phyloP scores from a whole-genome alignment of 1,284 basidiomycete genomes.

The Sanghuangporus sanghuang region DNA sequence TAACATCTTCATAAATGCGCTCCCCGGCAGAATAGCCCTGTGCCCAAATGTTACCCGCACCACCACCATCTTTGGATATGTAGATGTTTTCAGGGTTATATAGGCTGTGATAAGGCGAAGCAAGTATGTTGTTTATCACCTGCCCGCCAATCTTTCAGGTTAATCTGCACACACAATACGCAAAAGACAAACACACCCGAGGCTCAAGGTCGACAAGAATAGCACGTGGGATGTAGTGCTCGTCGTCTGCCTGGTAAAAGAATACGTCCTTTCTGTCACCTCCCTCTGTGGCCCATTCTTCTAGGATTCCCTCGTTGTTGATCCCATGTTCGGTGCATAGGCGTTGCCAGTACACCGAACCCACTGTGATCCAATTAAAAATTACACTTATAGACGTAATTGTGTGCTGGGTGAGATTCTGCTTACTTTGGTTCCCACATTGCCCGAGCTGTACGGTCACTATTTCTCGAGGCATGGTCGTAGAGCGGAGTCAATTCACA shows the following conservation, averaged over 20 bases:
- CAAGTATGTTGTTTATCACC: constrained; percentile 95
- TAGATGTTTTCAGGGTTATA: constrained; percentile 99
- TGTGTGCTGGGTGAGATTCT: not conserved
- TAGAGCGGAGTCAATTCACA: constrained; percentile 6
- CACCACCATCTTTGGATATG: constrained; percentile 91
- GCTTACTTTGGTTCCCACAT: constrained; percentile 90
- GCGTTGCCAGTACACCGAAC: constrained; percentile 91
- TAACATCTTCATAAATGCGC: constrained; percentile 91
- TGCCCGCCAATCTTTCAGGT: constrained; percentile 28
- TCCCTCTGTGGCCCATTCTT: constrained; percentile 92
- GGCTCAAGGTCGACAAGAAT: constrained; percentile 98
- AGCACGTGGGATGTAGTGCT: constrained; percentile 97
- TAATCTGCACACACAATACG: not conserved
- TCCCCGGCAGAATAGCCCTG: constrained; percentile 91
- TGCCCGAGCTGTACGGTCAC: constrained; percentile 89
- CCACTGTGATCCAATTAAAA: constrained; percentile 49
- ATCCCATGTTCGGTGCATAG: constrained; percentile 96
- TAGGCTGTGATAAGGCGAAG: constrained; percentile 87
- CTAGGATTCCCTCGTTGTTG: constrained; percentile 86
- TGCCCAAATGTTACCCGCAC: constrained; percentile 99
- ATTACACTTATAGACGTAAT: not conserved
- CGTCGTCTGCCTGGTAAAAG: constrained; percentile 99
- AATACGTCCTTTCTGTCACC: constrained; percentile 99
- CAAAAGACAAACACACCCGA: constrained; percentile 51
- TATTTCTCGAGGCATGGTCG: constrained; percentile 77